A percentile compares a stretch with the other conserved stretches of the same genome.
Evolutionary conservation across 805 yeast genomes (phyloP).

Genomic region (Alloascoidea hylecoeti): DNA sequence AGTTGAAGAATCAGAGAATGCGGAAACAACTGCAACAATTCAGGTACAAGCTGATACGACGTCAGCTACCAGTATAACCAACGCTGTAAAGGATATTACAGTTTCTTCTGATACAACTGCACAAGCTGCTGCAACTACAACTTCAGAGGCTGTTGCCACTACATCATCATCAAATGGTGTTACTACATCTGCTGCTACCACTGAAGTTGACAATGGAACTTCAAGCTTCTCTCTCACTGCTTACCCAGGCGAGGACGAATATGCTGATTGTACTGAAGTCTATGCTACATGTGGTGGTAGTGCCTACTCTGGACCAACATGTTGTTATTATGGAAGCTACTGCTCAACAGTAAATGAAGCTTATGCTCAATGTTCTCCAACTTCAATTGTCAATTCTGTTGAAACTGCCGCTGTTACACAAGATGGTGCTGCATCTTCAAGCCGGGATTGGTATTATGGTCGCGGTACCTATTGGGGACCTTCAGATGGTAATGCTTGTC

Average conservation of each 20-base stretch:
- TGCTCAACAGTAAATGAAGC: neutral
- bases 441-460: neutral
- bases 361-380: conserved; percentile 1
- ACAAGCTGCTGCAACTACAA: neutral
- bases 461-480: neutral
- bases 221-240: too few species aligned
- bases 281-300: neutral
- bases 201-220: neutral
- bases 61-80: neutral
- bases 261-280: neutral
- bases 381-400: neutral
- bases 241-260: neutral
- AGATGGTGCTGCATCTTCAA: too few species aligned
- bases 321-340: neutral
- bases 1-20: neutral
- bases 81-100: neutral
- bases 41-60: neutral
- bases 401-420: too few species aligned
- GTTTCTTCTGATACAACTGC: neutral
- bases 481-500: neutral
- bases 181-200: neutral
- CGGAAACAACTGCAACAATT: too few species aligned
- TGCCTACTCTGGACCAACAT: neutral
- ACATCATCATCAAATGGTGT: neutral
- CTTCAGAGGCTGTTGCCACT: neutral